phyloP scores from a whole-genome alignment of 768 basidiomycete genomes.

The Mrakia frigida region DNA sequence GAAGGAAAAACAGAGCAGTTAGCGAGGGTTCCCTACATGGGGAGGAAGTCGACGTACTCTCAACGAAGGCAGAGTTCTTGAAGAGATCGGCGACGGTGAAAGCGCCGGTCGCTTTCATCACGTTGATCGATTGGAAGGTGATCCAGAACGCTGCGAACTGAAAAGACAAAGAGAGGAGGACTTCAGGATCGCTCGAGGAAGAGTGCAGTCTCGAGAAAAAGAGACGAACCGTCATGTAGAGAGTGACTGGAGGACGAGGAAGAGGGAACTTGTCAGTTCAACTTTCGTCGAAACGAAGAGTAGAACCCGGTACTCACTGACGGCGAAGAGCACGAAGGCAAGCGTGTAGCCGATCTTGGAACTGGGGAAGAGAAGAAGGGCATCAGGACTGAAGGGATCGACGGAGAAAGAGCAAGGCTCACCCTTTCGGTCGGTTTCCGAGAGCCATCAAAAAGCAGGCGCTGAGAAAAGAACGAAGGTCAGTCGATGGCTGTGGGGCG shows the following conservation, averaged over 20 bases:
- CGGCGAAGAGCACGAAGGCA: slow-evolving; percentile 77
- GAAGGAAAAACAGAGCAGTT: slow-evolving; percentile 12
- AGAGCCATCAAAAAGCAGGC: slow-evolving; percentile 78
- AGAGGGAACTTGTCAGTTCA: neutral
- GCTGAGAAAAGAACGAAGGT: neutral
- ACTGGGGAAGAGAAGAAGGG: neutral
- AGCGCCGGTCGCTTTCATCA: slow-evolving; percentile 51
- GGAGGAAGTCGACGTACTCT: slow-evolving; percentile 34
- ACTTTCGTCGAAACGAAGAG: neutral
- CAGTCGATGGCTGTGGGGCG: neutral
- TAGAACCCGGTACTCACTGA: slow-evolving; percentile 44
- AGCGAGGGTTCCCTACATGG: neutral
- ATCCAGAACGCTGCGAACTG: slow-evolving; percentile 57
- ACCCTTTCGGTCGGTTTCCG: slow-evolving; percentile 87
- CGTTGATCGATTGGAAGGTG: slow-evolving; percentile 71
- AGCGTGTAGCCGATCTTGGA: slow-evolving; percentile 74
- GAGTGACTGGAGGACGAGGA: slow-evolving; percentile 53
- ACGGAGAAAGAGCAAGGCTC: slow-evolving; percentile 30
- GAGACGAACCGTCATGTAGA: slow-evolving; percentile 73
- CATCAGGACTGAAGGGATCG: neutral
- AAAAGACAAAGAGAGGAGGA: no score
- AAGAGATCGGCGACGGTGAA: slow-evolving; percentile 61
- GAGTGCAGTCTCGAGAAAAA: no score
- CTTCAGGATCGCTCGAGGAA: no score
- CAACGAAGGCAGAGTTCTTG: slow-evolving; percentile 48